Evolutionary conservation across 116 monocot species (phyloP), one percentile per base, ranked within the genome.

Genomic region (Dioscorea cayenensis): DNA sequence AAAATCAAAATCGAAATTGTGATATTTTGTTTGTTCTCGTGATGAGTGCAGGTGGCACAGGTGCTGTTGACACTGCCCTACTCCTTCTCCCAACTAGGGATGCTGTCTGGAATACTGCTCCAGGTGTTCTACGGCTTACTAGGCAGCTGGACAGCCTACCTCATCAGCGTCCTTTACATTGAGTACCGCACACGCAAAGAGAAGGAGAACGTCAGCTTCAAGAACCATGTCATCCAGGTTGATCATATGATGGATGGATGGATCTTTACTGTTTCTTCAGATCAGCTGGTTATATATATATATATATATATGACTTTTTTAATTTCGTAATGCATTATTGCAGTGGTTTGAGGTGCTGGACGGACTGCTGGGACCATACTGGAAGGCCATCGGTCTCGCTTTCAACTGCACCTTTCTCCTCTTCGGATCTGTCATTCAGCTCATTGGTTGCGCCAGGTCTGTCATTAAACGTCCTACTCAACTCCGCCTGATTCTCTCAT

Each of bases 341-440:
- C 75, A 89, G 90, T 94, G 94, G 94, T 94, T 94, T 67, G 94
- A 94, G 83, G 94, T 94, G 71, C 81, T 90, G 60, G 94, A 90
- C 67, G 94, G 94, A 36, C 86, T 94, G 18, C 80, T 94, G 32
- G 91, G 94, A 29, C 88, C 88, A 19, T 86, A 82, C 78, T 94
- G 94, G 94, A 94, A 91, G 75, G 91, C 90, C 62, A 8, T 77
- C 25, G 94, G 94, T 0, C 84, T 94, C 13, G 88, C 80, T 51
- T 94, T 94, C 94, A 94, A 94, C 84, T 90, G 94, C 29, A 91
- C 91, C 55, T 94, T 94, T 80, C 91, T 94, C 64, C 91, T 94
- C 49, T 94, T 94, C 79, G 94, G 94, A 37, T 90, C 91, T 20
- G 94, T 94, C 51, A 94, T 94, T 43, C 94, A 94, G 82, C 80